Conservation (phyloP, 2,329 filamentous ascomycete genomes). For the Fonsecaea nubica region DNA sequence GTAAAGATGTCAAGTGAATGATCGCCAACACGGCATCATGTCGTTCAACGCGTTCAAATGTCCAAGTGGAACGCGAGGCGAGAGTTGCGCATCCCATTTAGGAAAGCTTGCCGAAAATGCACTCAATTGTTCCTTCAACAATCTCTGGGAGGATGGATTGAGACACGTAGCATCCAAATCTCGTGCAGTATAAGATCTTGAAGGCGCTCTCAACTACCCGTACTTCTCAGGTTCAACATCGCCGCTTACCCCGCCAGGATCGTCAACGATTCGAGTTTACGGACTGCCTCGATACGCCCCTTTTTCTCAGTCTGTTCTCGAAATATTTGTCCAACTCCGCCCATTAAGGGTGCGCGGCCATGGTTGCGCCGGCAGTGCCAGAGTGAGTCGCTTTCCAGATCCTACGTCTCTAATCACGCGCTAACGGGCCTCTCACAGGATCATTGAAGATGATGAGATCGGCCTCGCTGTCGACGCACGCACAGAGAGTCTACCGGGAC, state of each 20-base stretch:
- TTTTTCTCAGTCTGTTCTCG: conserved; percentile 29
- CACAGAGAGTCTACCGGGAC: conserved; percentile 81
- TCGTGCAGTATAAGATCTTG: neutral
- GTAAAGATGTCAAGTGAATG: neutral
- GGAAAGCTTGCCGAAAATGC: conserved; percentile 8
- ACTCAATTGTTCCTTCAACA: conserved; percentile 12
- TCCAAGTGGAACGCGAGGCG: neutral
- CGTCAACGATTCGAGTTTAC: neutral
- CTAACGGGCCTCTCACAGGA: conserved; percentile 59
- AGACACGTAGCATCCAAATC: conserved; percentile 5
- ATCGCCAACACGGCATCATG: neutral
- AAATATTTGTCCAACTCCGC: conserved; percentile 14
- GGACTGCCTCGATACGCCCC: neutral
- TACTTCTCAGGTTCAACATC: neutral
- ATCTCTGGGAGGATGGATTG: neutral
- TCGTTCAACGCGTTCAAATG: neutral
- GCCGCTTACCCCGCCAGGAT: neutral
- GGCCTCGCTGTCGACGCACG: conserved; percentile 85
- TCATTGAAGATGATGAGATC: conserved; percentile 91
- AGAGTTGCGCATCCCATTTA: neutral
- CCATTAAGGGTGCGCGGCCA: conserved; percentile 48
- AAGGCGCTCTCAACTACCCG: neutral
- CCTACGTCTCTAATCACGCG: neutral
- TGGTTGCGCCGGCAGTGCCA: conserved; percentile 77
- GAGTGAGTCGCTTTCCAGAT: conserved; percentile 63